Evolutionary conservation across 2,329 filamentous ascomycete species (phyloP), one percentile per base, ranked within the genome.

Genomic region (Aspergillus novofumigatus): DNA sequence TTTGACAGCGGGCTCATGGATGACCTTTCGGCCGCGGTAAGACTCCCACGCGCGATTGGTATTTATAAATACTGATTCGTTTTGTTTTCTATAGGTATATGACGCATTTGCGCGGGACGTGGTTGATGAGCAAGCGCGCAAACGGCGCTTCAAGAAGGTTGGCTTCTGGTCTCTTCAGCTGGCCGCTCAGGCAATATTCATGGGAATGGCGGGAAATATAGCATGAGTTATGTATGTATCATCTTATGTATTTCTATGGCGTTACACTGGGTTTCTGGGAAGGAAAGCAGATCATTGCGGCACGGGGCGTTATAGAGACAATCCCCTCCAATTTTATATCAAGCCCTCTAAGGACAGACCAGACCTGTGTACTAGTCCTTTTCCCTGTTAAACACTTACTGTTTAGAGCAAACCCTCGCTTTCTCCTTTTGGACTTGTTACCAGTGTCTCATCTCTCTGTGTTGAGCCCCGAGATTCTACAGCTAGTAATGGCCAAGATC

Each of bases 81-180:
- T 47, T 64, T 28, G 62, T 44, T 26, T 45, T 26, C 52, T 6
- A 9, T 55, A 85, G 82, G 92, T 92, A 53, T 99, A 99, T 72
- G 86, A 93, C 66, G 94, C 94, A 0, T 97, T 99, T 75, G 92
- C 92, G 41, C 86, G 86, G 61, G 91, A 97, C 72, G 91, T 99
- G 32, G 87, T 92, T 61, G 89, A 97, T 75, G 89, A 94, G 66
- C 89, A 96, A 72, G 90, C 89, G 63, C 86, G 92, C 53, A 88
- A 91, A 65, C 83, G 93, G 52, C 83, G 94, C 48, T 88, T 99
- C 71, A 96, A 92, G 73, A 96, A 97, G 76, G 94, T 96, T 28
- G 94, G 94, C 32, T 87, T 97, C 67, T 99, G 94, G 94, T 96
- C 92, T 3, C 81, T 97, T 55, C 92, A 93, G 66, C 79, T 99